Evolutionary conservation across 257 asterid species (phyloP).

Genomic region (Anisodus tanguticus): DNA sequence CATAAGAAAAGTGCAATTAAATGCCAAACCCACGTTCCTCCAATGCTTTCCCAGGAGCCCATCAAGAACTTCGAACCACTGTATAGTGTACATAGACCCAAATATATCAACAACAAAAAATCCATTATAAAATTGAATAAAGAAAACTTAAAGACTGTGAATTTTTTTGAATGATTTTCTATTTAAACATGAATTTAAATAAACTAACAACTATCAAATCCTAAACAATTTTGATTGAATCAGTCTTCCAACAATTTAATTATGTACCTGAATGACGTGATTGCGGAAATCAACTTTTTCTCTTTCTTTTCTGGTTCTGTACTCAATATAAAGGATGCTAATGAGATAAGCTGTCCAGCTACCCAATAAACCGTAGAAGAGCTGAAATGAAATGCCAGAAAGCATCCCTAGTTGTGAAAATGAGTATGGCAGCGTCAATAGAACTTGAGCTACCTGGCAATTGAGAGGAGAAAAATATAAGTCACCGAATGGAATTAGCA

Average conservation of each 20-base stretch:
- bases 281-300: conserved; percentile 50
- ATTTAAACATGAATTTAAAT: background rate
- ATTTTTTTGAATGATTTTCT: background rate
- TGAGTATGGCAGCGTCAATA: conserved; percentile 48
- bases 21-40: conserved; percentile 55
- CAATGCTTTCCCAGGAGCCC: conserved; percentile 58
- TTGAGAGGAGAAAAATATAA: background rate
- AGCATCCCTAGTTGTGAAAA: conserved; percentile 50
- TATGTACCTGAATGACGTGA: conserved; percentile 47
- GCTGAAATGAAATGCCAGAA: conserved; percentile 47
- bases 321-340: conserved; percentile 46
- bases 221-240: background rate
- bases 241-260: background rate
- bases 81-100: background rate
- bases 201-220: background rate
- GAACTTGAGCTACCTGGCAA: conserved; percentile 47
- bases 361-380: conserved; percentile 48
- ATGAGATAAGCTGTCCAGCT: conserved; percentile 53
- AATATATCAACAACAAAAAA: background rate
- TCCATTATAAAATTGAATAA: background rate
- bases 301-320: conserved; percentile 50
- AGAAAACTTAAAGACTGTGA: background rate
- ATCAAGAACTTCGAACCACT: conserved; percentile 47
- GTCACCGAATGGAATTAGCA: background rate
- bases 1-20: conserved; percentile 47